These are phyloP conservation scores for Colletotrichum brevisporum DNA, from an alignment of 2,329 filamentous ascomycete species.

Conservation along the genomic window DNA sequence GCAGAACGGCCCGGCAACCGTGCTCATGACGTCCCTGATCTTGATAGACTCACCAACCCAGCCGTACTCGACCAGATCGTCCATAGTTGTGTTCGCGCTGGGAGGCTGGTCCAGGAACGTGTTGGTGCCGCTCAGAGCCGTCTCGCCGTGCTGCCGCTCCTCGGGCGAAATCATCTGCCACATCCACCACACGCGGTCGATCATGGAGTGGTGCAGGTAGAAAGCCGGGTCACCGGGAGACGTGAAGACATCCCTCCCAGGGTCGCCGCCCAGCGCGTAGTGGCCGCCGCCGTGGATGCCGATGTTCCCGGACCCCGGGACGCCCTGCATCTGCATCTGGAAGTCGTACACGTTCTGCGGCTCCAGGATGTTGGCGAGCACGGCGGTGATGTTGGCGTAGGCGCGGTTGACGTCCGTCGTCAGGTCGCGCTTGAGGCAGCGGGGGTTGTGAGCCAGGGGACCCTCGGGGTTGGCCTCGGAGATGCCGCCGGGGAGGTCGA, in stretches of 20 bases:
- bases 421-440: slow-evolving; percentile 57
- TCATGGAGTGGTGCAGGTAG: slow-evolving; percentile 51
- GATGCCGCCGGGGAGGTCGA: slow-evolving; percentile 46
- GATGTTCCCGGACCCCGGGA: slow-evolving; percentile 47
- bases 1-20: slow-evolving; percentile 48
- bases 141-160: slow-evolving; percentile 42
- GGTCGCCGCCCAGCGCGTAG: slow-evolving; percentile 51
- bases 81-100: slow-evolving; percentile 34
- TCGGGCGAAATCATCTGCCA: slow-evolving; percentile 44
- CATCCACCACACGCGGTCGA: slow-evolving; percentile 44
- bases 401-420: slow-evolving; percentile 44
- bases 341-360: slow-evolving; percentile 56
- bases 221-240: slow-evolving; percentile 56
- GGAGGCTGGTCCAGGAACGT: slow-evolving; percentile 29
- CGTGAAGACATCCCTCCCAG: slow-evolving; percentile 55
- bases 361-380: slow-evolving; percentile 54
- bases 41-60: slow-evolving; percentile 41
- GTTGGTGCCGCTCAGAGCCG: slow-evolving; percentile 43
- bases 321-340: slow-evolving; percentile 61
- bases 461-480: slow-evolving; percentile 43
- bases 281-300: slow-evolving; percentile 44
- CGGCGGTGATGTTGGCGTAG: slow-evolving; percentile 47
- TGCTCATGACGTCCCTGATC: slow-evolving; percentile 46
- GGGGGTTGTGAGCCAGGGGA: slow-evolving; percentile 57
- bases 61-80: slow-evolving; percentile 38